Percentiles rank a stretch among this genome's conserved stretches.
Evolutionary conservation across 176 grass and related monocot genomes (phyloP).

Genomic region (Pontederia paniculata): DNA sequence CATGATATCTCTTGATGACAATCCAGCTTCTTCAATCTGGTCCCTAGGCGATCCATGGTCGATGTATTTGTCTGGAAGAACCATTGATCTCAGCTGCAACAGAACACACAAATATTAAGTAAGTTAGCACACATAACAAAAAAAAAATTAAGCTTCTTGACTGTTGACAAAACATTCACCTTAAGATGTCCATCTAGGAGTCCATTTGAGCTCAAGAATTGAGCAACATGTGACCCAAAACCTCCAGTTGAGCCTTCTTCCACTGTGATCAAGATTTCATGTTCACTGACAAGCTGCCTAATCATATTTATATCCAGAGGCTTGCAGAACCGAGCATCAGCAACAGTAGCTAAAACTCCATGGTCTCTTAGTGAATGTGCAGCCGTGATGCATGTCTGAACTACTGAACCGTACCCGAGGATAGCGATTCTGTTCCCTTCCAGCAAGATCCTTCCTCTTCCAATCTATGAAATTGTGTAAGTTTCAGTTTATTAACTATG

Average conservation of each 20-base stretch:
- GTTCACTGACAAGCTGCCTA: slow-evolving; percentile 42
- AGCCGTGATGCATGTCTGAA: slow-evolving; percentile 65
- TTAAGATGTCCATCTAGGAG: slow-evolving; percentile 71
- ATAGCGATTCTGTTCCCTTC: slow-evolving; percentile 54
- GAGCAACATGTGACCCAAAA: slow-evolving; percentile 68
- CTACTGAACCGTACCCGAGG: slow-evolving; percentile 65
- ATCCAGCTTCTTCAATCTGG: slow-evolving; percentile 73
- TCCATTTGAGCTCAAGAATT: slow-evolving; percentile 61
- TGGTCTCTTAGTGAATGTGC: slow-evolving; percentile 45
- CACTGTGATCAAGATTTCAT: slow-evolving; percentile 65
- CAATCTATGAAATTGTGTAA: slow-evolving; percentile 22
- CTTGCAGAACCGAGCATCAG: slow-evolving; percentile 79
- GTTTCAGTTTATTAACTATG: too few relatives aligned
- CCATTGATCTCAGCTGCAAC: slow-evolving; percentile 84
- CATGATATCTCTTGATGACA: slow-evolving; percentile 59
- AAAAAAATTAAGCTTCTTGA: background rate
- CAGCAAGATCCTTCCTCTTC: slow-evolving; percentile 59
- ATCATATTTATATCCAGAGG: slow-evolving; percentile 62
- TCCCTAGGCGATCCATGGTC: slow-evolving; percentile 67
- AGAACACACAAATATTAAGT: background rate
- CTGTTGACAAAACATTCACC: slow-evolving; percentile 22
- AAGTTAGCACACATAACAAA: slow-evolving; percentile 1
- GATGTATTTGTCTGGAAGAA: slow-evolving; percentile 75
- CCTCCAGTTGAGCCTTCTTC: slow-evolving; percentile 80
- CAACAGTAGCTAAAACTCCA: slow-evolving; percentile 53